Evolutionary conservation across 352 stramenopile genomes (phyloP).

Genomic region (Lagenidium sp.): DNA sequence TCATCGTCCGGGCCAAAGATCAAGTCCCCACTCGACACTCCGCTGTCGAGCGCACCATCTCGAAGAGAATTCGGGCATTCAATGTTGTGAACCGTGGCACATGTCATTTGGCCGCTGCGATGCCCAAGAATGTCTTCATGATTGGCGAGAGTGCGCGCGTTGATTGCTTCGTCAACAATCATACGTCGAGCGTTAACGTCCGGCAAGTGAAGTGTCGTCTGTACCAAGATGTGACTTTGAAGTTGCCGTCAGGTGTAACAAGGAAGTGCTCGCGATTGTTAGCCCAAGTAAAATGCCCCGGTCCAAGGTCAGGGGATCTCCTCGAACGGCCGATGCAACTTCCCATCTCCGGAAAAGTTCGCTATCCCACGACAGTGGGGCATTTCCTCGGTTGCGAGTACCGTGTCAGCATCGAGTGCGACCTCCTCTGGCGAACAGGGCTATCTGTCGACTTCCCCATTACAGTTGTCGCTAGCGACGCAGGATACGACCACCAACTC

Average conservation of each 20-base stretch:
- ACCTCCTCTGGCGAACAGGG: slow-evolving; percentile 21
- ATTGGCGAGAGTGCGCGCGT: slow-evolving; percentile 49
- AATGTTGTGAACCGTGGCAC: slow-evolving; percentile 44
- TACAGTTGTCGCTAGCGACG: slow-evolving; percentile 13
- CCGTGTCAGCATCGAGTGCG: slow-evolving; percentile 48
- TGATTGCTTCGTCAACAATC: slow-evolving; percentile 68
- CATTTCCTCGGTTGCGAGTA: slow-evolving; percentile 57
- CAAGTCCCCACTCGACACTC: slow-evolving; percentile 16
- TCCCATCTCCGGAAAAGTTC: slow-evolving; percentile 35
- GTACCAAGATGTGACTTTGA: slow-evolving; percentile 52
- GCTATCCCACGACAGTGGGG: slow-evolving; percentile 40
- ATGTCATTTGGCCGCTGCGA: slow-evolving; percentile 51
- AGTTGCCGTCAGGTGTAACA: slow-evolving; percentile 21
- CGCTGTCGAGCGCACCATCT: slow-evolving; percentile 48
- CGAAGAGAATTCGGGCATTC: slow-evolving; percentile 47
- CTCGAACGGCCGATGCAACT: slow-evolving; percentile 55
- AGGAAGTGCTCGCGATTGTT: slow-evolving; percentile 32
- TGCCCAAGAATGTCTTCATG: slow-evolving; percentile 50
- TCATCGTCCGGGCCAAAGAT: slow-evolving; percentile 33
- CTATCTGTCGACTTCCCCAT: slow-evolving; percentile 19
- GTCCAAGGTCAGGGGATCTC: slow-evolving; percentile 34
- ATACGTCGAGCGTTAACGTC: slow-evolving; percentile 40
- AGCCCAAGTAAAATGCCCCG: slow-evolving; percentile 41
- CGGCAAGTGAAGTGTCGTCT: slow-evolving; percentile 39
- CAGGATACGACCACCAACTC: slow-evolving; percentile 1